Evolutionary conservation across 371 early-diverging fungal genomes (phyloP).

Genomic region (Vairimorpha apis): DNA sequence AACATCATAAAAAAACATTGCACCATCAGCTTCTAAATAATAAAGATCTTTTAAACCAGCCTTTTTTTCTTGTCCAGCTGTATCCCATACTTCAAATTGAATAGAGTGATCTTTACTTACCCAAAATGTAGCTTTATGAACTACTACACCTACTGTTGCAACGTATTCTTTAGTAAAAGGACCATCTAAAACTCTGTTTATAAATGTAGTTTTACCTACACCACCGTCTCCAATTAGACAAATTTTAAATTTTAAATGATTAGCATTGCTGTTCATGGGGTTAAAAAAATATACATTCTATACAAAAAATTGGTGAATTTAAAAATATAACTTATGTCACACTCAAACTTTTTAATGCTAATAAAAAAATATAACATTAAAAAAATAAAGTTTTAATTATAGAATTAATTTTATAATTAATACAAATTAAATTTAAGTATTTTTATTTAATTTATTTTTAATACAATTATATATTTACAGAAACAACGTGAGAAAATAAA

Average conservation of each 20-base stretch:
- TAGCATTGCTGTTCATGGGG: slow-evolving; percentile 8
- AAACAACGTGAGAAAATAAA: no score
- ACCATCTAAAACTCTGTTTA: slow-evolving; percentile 97
- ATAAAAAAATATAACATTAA: no score
- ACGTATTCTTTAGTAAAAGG: slow-evolving; percentile 97
- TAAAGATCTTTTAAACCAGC: slow-evolving; percentile 99
- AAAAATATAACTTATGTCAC: no score
- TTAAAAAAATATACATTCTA: slow-evolving; percentile 17
- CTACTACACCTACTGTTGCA: slow-evolving; percentile 99
- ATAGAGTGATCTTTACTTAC: slow-evolving; percentile 83
- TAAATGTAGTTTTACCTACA: slow-evolving; percentile 99
- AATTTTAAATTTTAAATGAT: slow-evolving; percentile 56
- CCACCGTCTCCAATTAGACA: slow-evolving; percentile 94
- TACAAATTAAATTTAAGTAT: no score
- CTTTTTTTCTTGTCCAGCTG: slow-evolving; percentile 99
- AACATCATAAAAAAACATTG: slow-evolving; percentile 99
- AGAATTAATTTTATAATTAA: no score
- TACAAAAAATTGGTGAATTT: no score
- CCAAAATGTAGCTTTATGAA: slow-evolving; percentile 87
- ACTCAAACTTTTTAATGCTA: no score
- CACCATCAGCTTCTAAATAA: slow-evolving; percentile 98
- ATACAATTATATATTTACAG: no score
- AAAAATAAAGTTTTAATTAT: no score
- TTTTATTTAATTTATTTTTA: no score
- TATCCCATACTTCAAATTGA: slow-evolving; percentile 83